phyloP scores from a whole-genome alignment of 129 eudicot genomes.

The sunflower (Helianthus annuus) region DNA sequence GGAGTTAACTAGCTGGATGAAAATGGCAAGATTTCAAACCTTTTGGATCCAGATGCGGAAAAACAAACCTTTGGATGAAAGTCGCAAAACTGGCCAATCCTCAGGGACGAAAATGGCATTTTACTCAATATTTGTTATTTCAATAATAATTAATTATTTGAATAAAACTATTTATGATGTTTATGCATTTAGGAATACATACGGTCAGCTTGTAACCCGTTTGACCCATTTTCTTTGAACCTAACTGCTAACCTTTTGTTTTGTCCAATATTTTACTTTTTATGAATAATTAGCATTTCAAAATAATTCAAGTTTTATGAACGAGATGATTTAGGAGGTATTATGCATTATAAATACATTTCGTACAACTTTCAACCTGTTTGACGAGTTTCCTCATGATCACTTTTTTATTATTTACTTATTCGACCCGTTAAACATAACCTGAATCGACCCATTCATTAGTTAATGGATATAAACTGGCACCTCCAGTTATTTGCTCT shows the following conservation, averaged over 20 bases:
- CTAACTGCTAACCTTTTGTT: background rate
- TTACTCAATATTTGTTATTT: background rate
- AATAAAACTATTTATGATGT: background rate
- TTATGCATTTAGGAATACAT: background rate
- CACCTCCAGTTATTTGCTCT: background rate
- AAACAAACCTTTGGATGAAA: no score
- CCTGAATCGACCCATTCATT: background rate
- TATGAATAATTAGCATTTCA: background rate
- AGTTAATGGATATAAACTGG: background rate
- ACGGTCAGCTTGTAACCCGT: background rate
- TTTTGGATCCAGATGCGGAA: no score
- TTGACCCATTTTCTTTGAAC: background rate
- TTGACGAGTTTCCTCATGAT: background rate
- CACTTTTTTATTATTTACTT: background rate
- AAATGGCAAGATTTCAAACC: no score
- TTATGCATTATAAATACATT: conserved; percentile 5
- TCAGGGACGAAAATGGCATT: no score
- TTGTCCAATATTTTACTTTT: background rate
- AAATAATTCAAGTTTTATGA: background rate
- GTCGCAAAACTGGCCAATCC: no score
- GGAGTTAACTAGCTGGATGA: no score
- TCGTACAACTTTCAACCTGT: background rate
- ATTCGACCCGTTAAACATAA: background rate
- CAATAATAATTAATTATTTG: background rate
- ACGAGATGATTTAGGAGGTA: background rate